Evolutionary conservation across 2,329 filamentous ascomycete species (phyloP).

Genomic region (Arachnomyces sp.): DNA sequence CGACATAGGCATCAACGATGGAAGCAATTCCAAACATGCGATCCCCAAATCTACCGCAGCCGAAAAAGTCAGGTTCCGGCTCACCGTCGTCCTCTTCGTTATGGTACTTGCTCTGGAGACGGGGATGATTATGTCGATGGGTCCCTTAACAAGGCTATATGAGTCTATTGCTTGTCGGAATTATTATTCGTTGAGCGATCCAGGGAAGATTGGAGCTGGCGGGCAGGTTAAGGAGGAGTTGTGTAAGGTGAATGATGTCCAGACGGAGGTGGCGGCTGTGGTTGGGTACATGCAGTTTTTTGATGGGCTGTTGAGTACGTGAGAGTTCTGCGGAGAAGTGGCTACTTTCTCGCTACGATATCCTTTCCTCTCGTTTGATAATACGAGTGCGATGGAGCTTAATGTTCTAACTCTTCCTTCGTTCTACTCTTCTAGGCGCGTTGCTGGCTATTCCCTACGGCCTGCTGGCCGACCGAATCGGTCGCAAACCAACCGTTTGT

Average conservation of each 20-base stretch:
- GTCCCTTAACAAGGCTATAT: conserved; percentile 41
- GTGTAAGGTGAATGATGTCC: conserved; percentile 43
- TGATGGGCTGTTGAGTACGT: conserved; percentile 34
- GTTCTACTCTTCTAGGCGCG: conserved; percentile 27
- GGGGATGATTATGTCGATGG: conserved; percentile 36
- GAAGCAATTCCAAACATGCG: too few relatives aligned
- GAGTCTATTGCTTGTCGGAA: conserved; percentile 42
- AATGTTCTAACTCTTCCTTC: too few relatives aligned
- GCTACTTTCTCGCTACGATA: too few relatives aligned
- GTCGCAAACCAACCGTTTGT: conserved; percentile 38
- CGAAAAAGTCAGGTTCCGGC: conserved; percentile 13
- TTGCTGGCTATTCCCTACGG: conserved; percentile 43
- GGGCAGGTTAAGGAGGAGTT: conserved; percentile 39
- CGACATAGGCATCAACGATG: too few relatives aligned
- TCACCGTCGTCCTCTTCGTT: conserved; percentile 35
- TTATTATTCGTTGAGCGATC: conserved; percentile 36
- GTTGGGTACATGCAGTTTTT: conserved; percentile 45
- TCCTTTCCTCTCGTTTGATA: not conserved
- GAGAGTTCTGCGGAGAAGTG: too few relatives aligned
- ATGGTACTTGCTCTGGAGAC: conserved; percentile 38
- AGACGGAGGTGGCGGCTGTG: conserved; percentile 42
- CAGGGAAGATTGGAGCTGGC: conserved; percentile 33
- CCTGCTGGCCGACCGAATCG: conserved; percentile 40
- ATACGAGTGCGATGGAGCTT: not conserved
- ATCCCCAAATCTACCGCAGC: too few relatives aligned